Conservation (phyloP, 805 yeast species). For the Soucietia sequanensis region DNA sequence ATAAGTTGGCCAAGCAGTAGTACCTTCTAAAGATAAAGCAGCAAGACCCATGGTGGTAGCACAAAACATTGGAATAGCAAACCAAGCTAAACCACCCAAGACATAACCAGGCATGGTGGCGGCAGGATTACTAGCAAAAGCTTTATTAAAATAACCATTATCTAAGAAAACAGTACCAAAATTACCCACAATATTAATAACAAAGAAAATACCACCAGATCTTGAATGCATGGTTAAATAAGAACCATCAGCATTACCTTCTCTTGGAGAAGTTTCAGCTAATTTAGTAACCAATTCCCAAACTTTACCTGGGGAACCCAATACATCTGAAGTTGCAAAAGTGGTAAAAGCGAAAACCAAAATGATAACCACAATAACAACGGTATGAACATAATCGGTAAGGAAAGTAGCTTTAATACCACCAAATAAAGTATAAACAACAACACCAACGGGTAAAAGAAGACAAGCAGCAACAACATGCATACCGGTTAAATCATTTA, state of each 20-base stretch:
- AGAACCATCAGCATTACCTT: slow-evolving; percentile 82
- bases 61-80: slow-evolving; percentile 80
- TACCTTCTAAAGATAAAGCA: slow-evolving; percentile 66
- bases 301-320: slow-evolving; percentile 46
- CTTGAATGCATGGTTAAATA: slow-evolving; percentile 84
- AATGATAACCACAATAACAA: slow-evolving; percentile 40
- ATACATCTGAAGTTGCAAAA: slow-evolving; percentile 33
- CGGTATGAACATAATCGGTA: slow-evolving; percentile 71
- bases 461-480: slow-evolving; percentile 45
- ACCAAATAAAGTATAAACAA: slow-evolving; percentile 73
- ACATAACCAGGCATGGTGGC: slow-evolving; percentile 84
- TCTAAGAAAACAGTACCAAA: slow-evolving; percentile 87
- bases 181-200: slow-evolving; percentile 82
- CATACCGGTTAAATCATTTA: slow-evolving; percentile 42
- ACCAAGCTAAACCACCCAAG: slow-evolving; percentile 88
- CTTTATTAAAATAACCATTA: slow-evolving; percentile 87
- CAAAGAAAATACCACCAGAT: slow-evolving; percentile 86
- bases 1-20: slow-evolving; percentile 76
- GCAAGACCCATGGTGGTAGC: slow-evolving; percentile 89
- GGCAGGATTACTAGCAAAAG: slow-evolving; percentile 80
- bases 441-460: slow-evolving; percentile 57
- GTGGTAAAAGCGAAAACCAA: slow-evolving; percentile 30
- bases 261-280: slow-evolving; percentile 61
- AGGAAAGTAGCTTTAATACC: slow-evolving; percentile 81
- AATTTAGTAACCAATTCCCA: slow-evolving; percentile 55